A percentile compares a stretch with the other conserved stretches of the same genome.
These are phyloP conservation scores for Neodidymelliopsis sp. DNA, from an alignment of 2,329 filamentous ascomycete species.

Conservation along the genomic window DNA sequence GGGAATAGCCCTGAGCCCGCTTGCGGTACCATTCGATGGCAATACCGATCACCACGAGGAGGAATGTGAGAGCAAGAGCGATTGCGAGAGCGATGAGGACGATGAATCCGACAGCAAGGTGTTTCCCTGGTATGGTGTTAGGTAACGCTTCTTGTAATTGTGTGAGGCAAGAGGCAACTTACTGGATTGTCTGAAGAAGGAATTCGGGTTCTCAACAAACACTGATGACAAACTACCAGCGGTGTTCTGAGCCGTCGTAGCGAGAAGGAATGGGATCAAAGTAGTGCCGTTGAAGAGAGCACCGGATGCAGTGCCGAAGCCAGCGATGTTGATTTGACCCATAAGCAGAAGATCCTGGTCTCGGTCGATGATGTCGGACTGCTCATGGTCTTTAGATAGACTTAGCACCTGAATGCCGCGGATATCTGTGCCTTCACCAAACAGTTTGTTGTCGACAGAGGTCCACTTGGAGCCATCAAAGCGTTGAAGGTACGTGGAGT, in stretches of 20 bases:
- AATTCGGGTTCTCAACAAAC: slow-evolving; percentile 78
- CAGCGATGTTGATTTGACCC: slow-evolving; percentile 78
- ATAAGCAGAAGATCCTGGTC: slow-evolving; percentile 81
- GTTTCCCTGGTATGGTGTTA: slow-evolving; percentile 51
- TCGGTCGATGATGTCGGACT: slow-evolving; percentile 68
- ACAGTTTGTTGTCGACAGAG: slow-evolving; percentile 61
- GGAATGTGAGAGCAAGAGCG: slow-evolving; percentile 76
- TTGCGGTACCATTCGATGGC: slow-evolving; percentile 78
- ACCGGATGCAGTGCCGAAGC: slow-evolving; percentile 82
- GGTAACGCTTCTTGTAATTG: background rate
- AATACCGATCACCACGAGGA: slow-evolving; percentile 78
- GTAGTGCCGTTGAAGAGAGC: slow-evolving; percentile 85
- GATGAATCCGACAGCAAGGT: slow-evolving; percentile 76
- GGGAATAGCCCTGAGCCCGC: slow-evolving; percentile 79
- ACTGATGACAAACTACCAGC: slow-evolving; percentile 79
- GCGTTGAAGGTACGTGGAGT: slow-evolving; percentile 80
- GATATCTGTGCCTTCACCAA: slow-evolving; percentile 73
- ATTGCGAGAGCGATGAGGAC: slow-evolving; percentile 84
- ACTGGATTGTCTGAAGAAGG: slow-evolving; percentile 74
- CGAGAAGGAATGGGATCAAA: slow-evolving; percentile 81
- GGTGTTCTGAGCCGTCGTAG: slow-evolving; percentile 68
- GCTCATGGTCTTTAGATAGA: slow-evolving; percentile 71
- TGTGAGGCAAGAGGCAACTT: slow-evolving; percentile 49
- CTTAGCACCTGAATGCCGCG: slow-evolving; percentile 83
- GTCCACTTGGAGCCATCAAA: slow-evolving; percentile 78